Conservation (phyloP, 306 rosid genomes). For the Alnus glutinosa region DNA sequence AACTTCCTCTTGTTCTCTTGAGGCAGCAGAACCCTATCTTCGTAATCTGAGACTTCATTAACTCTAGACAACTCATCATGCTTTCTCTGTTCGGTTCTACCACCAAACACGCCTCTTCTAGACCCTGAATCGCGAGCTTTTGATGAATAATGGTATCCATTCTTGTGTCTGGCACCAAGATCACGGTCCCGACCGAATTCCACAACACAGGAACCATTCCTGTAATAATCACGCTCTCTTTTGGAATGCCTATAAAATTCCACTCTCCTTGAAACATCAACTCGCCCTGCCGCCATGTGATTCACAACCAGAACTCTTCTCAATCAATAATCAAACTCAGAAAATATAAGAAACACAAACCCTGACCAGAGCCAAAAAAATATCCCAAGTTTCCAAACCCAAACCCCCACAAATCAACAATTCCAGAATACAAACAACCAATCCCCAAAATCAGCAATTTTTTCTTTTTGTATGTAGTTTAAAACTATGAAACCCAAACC, state of each 20-base stretch:
- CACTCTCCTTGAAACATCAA: conserved; percentile 51
- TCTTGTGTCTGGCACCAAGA: conserved; percentile 12
- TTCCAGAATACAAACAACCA: not conserved
- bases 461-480: not conserved
- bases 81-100: conserved; percentile 34
- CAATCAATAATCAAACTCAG: conserved; percentile 46
- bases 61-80: conserved; percentile 27
- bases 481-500: conserved; percentile 18
- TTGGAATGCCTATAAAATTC: conserved; percentile 37
- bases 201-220: conserved; percentile 26
- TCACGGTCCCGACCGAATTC: conserved; percentile 2
- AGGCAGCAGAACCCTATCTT: conserved; percentile 25
- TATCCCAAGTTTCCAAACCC: conserved; percentile 29
- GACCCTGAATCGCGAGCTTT: conserved; percentile 7
- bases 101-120: conserved; percentile 18
- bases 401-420: conserved; percentile 19
- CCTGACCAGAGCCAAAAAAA: conserved; percentile 12
- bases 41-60: conserved; percentile 4
- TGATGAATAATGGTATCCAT: conserved; percentile 19
- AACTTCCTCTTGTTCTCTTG: conserved; percentile 66
- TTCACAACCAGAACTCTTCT: conserved; percentile 59
- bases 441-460: not conserved
- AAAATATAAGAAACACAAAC: conserved; percentile 23
- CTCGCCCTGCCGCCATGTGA: conserved; percentile 80
- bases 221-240: conserved; percentile 35